Base-by-base conservation (phyloP, 305 asterid species). In the Ajuga reptans region DNA sequence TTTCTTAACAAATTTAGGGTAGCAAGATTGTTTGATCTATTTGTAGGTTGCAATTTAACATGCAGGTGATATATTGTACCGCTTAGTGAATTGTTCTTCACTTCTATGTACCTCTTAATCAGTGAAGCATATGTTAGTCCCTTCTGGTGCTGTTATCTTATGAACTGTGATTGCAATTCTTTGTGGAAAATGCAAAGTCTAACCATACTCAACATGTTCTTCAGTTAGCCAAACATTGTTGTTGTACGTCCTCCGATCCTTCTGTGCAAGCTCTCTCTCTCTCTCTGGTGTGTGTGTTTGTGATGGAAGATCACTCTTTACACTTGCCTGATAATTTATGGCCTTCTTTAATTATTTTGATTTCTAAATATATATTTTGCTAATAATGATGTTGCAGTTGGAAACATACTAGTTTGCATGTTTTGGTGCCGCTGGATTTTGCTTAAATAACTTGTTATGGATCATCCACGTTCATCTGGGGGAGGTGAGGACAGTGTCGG, bases 401-500 rank as follows among this genome's bases (percentile, higher is more conserved):
- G 71, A 45, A 65, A 36, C 52, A 29, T 54, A 54, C 27, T 21
- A 31, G 5, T 65, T 78, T 62, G 47, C 65, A 69, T 80, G 79
- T 46, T 72, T 24, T 50, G 56, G 61, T 39, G 52, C 78, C 57
- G 12, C 14, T 42, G 49, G 53, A 63, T 51, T 58, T 59, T 59
- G 64, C 50, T 69, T 63, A 61, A 78, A 68, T 64, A 37, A 8
- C 62, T 46, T 52, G 34, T 72, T 60, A 92, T 90, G 99, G 99
- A 93, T 84, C 85, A 83, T 69, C 74, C 87, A n/a, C 91, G 87
- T 56, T 80, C 88, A 16, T 79, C 89, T 52, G 94, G 87, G 55
- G 87, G 83, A 59, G 89, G 84, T 53, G 99, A 93, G 79, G 99
- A 93, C 75, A 85, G 76, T 77, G 71, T 78, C 4, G 96, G 91